Evolutionary conservation across 331 rosid genomes (phyloP).

Genomic region (Stylosanthes scabra): DNA sequence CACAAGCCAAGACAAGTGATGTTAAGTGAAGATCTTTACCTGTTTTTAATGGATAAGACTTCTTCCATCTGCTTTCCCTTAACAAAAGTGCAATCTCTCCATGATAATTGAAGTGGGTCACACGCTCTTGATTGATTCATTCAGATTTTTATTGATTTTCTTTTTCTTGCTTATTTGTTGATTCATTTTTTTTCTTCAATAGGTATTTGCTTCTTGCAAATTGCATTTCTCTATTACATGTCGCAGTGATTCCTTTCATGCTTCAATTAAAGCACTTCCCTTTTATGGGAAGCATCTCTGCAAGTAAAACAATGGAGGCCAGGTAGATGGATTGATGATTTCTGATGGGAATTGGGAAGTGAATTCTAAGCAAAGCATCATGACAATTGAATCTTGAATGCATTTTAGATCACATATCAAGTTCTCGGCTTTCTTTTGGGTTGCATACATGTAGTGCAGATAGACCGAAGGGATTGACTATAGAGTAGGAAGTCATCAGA

Average conservation of each 20-base stretch:
- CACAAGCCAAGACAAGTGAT: constrained; percentile 1
- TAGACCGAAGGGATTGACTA: constrained; percentile 85
- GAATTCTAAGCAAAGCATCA: constrained; percentile 67
- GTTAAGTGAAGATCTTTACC: constrained; percentile 53
- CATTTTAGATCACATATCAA: constrained; percentile 22
- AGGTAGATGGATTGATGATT: constrained; percentile 52
- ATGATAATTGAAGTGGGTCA: constrained; percentile 41
- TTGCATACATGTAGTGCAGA: constrained; percentile 42
- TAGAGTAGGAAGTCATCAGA: constrained; percentile 88
- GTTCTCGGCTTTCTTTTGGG: constrained; percentile 16
- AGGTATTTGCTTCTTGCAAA: not conserved
- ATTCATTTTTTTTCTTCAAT: not conserved
- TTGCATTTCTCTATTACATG: not conserved
- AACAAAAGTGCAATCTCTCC: constrained; percentile 41
- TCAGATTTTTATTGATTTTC: constrained; percentile 19
- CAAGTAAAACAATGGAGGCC: constrained; percentile 34
- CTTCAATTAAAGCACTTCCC: constrained; percentile 34
- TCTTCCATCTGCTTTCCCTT: constrained; percentile 92
- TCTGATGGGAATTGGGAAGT: constrained; percentile 41
- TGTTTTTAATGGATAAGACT: constrained; percentile 79
- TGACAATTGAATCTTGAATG: constrained; percentile 35
- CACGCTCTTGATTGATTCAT: constrained; percentile 12
- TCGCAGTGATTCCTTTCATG: constrained; percentile 33
- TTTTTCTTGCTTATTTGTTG: not conserved
- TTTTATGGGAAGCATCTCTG: constrained; percentile 42